Percentiles rank a stretch among this genome's conserved stretches.
phyloP scores from a whole-genome alignment of 1,284 basidiomycete genomes.

The Cystobasidium sp. region DNA sequence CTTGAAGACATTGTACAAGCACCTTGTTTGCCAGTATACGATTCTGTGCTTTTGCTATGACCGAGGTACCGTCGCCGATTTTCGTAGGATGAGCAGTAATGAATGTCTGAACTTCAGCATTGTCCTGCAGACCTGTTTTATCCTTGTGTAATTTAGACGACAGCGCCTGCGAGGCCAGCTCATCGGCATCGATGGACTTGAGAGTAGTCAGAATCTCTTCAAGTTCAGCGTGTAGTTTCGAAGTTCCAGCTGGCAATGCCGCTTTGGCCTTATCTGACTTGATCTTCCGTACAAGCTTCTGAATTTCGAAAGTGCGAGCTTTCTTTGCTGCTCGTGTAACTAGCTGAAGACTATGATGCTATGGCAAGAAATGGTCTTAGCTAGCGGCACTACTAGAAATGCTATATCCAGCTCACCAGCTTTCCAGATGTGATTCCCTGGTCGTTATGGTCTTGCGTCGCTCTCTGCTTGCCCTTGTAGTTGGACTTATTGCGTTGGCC shows the following conservation, averaged over 20 bases:
- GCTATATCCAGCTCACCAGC: constrained; percentile 14
- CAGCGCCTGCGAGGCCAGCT: constrained; percentile 49
- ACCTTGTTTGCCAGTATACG: constrained; percentile 52
- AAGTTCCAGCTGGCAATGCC: constrained; percentile 62
- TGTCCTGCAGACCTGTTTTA: constrained; percentile 46
- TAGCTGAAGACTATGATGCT: constrained; percentile 73
- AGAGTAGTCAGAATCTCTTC: constrained; percentile 41
- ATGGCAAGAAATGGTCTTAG: constrained; percentile 13
- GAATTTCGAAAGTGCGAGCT: constrained; percentile 78
- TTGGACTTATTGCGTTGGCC: constrained; percentile 11
- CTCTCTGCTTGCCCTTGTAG: constrained; percentile 34
- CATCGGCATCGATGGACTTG: constrained; percentile 44
- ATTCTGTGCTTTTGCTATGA: constrained; percentile 50
- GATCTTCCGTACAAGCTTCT: constrained; percentile 80
- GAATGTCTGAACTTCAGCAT: constrained; percentile 18
- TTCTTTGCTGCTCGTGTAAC: constrained; percentile 76
- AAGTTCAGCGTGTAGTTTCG: constrained; percentile 68
- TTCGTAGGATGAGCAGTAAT: not conserved
- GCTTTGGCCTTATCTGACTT: constrained; percentile 62
- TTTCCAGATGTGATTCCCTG: constrained; percentile 15
- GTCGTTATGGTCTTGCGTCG: constrained; percentile 6
- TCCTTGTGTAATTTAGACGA: constrained; percentile 52
- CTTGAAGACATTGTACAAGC: constrained; percentile 47
- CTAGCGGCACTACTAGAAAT: too few species aligned
- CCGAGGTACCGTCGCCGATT: constrained; percentile 16